Evolutionary conservation across 2,329 filamentous ascomycete species (phyloP).

Genomic region (Endoconidiophora laricicola): DNA sequence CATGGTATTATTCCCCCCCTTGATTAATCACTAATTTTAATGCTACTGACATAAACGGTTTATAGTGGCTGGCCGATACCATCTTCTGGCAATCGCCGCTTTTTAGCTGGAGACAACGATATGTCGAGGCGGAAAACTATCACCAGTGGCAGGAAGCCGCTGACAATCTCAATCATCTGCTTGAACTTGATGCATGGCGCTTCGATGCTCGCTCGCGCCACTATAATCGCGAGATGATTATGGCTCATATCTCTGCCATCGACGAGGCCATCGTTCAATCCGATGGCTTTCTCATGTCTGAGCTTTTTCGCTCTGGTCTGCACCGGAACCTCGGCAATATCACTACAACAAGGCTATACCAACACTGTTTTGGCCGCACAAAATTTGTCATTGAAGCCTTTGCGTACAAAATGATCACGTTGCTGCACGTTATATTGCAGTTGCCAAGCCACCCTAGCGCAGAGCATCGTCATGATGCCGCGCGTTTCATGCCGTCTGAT

Average conservation of each 20-base stretch:
- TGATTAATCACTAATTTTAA: neutral
- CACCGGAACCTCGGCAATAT: constrained; percentile 81
- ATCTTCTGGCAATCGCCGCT: constrained; percentile 11
- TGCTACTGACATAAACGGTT: neutral
- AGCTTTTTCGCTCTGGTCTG: constrained; percentile 61
- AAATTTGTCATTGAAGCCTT: constrained; percentile 88
- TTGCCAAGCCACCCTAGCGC: constrained; percentile 35
- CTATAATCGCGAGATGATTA: constrained; percentile 77
- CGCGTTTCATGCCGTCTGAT: constrained; percentile 29
- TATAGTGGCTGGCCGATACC: constrained; percentile 7
- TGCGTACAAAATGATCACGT: constrained; percentile 65
- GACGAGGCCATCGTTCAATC: constrained; percentile 50
- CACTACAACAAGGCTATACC: constrained; percentile 64
- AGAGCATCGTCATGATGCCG: constrained; percentile 18
- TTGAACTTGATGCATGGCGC: constrained; percentile 73
- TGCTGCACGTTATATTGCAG: constrained; percentile 57
- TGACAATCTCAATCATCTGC: constrained; percentile 60
- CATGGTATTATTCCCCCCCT: neutral
- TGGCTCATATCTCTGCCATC: constrained; percentile 56
- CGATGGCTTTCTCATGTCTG: constrained; percentile 59
- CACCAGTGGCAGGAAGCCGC: constrained; percentile 83
- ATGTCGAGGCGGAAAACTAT: constrained; percentile 52
- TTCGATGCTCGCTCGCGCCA: constrained; percentile 63
- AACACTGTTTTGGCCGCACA: constrained; percentile 71
- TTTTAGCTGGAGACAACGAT: constrained; percentile 19